Evolutionary conservation across 2,329 filamentous ascomycete species (phyloP), one percentile per base, ranked within the genome.

Genomic region (Trichophyton verrucosum): DNA sequence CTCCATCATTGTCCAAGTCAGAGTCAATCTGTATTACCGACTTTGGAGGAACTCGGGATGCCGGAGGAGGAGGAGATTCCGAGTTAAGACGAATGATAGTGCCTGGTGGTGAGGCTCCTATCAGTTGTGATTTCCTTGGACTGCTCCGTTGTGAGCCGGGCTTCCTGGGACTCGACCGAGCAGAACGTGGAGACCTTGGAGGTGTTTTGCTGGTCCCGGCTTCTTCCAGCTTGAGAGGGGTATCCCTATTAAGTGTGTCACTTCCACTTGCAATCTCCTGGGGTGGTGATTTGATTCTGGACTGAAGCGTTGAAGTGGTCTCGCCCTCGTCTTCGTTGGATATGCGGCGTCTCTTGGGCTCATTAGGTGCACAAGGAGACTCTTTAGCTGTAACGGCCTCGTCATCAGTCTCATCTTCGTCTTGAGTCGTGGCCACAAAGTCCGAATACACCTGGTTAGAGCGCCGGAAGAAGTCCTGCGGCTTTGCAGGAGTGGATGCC

Each of bases 401-500:
- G 5, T 62, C 61, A 46, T 64, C 57, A 36, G 60, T 61, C 38
- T 47, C 55, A 42, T 62, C 38, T 5, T 62, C 61, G 46, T 64
- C 57, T 6, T 46, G 27, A 33, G 64, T 40, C 27, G 75, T 74
- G 27, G 73, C 73, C 38, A 80, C 64, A 40, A 77, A 75, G 62
- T 78, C 75, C 8, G 74, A 71, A 64, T 78, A 80, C 2, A 77
- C 70, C 57, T 78, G 76, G 61, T 75, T 73, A 38, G 76, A 75
- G 58, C 78, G 76, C 44, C 76, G 77, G 65, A 81, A 82, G 62
- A 81, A 77, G 9, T 78, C 75, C 11, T 72, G 46, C 8, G 67
- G 65, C 30, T 71, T 57, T 5, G n/a, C 72, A 68, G 59, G 44
- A n/a, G 17, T 55, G 62, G 76, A 73, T 33, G 73, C 68, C 27